Evolutionary conservation across 2,329 filamentous ascomycete genomes (phyloP), one percentile per base, ranked within the genome.

Genomic region (Arachnomyces sp.): DNA sequence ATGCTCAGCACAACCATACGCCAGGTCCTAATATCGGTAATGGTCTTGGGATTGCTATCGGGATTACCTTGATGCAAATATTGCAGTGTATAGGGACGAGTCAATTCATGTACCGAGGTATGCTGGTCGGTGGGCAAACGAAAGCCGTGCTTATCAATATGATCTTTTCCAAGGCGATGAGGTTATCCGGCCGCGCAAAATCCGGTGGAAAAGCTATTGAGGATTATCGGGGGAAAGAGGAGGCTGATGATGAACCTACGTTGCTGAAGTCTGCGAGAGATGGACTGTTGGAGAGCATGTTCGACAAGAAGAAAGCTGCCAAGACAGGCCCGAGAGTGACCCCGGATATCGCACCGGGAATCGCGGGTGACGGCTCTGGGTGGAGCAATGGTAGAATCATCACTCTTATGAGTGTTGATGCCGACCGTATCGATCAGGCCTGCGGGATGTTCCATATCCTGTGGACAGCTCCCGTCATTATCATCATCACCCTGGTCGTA

Each of bases 341-440:
- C 15, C 56, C 57, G 29, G 62, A 67, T 44, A 55, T 53, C 39
- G 63, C 51, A 9, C 61, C 68, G 2, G 76, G 73, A 2, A 65
- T 82, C 14, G 64, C 74, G 8, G 78, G 77, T 3, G 84, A 92
- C 52, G 84, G 82, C 2, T 71, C 77, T 15, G 92, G 90, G 16
- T 96, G 90, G 90, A 81, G 81, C 42, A 96, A 95, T 54, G 92
- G 92, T 15, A 79, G 87, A 47, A 86, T 96, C 38, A 79, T 92
- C 57, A 94, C 93, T 50, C 59, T 96, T 51, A 95, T 96, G 89
- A 90, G 86, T 45, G 87, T 92, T 33, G 90, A 96, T 58, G 93
- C 89, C 0, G 93, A 94, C 61, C 86, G 90, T 49, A 73, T 98
- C 44, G 89, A 96, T 53, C 83, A 88, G 57, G 88, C 88, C 1